Conservation (phyloP, 148 eudicot species). For the Nepenthes gracilis region DNA sequence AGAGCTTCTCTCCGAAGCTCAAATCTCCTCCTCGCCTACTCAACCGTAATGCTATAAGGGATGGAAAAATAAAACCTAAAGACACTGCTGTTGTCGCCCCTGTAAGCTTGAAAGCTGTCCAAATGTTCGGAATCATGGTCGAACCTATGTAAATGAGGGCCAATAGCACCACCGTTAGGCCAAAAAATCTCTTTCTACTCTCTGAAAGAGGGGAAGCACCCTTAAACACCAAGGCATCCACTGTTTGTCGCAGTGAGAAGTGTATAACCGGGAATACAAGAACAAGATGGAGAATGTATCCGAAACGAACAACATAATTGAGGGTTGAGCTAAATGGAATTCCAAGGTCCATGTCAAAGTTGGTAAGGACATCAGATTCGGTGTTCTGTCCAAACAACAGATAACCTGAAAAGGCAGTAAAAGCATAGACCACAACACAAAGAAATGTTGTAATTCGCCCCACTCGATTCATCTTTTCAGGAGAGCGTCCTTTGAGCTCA, state of each 20-base stretch:
- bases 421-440: constrained; percentile 64
- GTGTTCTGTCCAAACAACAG: constrained; percentile 74
- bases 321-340: constrained; percentile 58
- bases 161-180: constrained; percentile 44
- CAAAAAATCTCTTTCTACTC: constrained; percentile 58
- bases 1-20: constrained; percentile 36
- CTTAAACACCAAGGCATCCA: constrained; percentile 58
- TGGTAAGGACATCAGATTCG: constrained; percentile 77
- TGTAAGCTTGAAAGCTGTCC: constrained; percentile 95
- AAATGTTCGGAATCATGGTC: constrained; percentile 83
- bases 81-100: constrained; percentile 99
- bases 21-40: constrained; percentile 44
- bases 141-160: constrained; percentile 63
- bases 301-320: constrained; percentile 73
- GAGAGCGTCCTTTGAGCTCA: constrained; percentile 71
- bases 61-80: constrained; percentile 80
- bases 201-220: constrained; percentile 55
- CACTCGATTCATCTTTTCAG: constrained; percentile 79
- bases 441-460: constrained; percentile 70
- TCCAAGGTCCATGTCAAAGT: constrained; percentile 81
- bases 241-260: constrained; percentile 83
- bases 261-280: constrained; percentile 95
- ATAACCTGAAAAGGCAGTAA: constrained; percentile 80
- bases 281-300: constrained; percentile 78
- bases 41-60: constrained; percentile 63